Conservation (phyloP, 202 grass and related monocot species). For the Setaria italica region DNA sequence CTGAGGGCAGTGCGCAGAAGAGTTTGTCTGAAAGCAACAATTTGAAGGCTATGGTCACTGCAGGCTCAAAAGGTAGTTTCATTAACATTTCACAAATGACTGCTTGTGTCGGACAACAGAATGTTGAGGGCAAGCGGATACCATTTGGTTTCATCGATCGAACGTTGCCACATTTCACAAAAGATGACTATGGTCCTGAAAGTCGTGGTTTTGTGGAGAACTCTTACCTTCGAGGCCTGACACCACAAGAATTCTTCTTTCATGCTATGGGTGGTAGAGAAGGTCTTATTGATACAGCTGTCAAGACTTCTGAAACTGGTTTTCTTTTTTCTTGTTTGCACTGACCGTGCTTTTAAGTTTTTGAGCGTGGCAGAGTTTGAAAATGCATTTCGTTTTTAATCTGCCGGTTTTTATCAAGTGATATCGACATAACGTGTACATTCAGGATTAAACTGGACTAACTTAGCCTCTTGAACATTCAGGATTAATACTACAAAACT, state of each 20-base stretch:
- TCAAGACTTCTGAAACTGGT: constrained; percentile 86
- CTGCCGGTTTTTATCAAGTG: neutral
- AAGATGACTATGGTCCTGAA: constrained; percentile 89
- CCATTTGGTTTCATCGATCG: constrained; percentile 86
- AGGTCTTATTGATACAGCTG: constrained; percentile 98
- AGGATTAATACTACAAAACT: too few relatives aligned
- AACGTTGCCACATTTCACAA: constrained; percentile 94
- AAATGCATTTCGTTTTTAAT: too few relatives aligned
- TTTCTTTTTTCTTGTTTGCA: too few relatives aligned
- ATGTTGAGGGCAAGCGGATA: constrained; percentile 97
- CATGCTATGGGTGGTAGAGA: constrained; percentile 99
- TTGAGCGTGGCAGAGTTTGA: too few relatives aligned
- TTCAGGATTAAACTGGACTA: neutral
- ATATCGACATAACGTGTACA: neutral
- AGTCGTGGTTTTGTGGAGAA: constrained; percentile 99
- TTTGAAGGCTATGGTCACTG: constrained; percentile 97
- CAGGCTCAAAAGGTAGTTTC: constrained; percentile 95
- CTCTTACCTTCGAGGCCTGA: constrained; percentile 93
- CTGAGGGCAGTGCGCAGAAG: constrained; percentile 93
- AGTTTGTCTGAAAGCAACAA: constrained; percentile 99
- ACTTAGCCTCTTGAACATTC: neutral
- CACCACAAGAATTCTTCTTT: constrained; percentile 97
- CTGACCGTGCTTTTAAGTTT: too few relatives aligned
- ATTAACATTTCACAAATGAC: constrained; percentile 99
- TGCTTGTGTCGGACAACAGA: constrained; percentile 98